These are phyloP conservation scores for Trametes punicea DNA, from an alignment of 768 basidiomycete genomes.

Conservation along the genomic window DNA sequence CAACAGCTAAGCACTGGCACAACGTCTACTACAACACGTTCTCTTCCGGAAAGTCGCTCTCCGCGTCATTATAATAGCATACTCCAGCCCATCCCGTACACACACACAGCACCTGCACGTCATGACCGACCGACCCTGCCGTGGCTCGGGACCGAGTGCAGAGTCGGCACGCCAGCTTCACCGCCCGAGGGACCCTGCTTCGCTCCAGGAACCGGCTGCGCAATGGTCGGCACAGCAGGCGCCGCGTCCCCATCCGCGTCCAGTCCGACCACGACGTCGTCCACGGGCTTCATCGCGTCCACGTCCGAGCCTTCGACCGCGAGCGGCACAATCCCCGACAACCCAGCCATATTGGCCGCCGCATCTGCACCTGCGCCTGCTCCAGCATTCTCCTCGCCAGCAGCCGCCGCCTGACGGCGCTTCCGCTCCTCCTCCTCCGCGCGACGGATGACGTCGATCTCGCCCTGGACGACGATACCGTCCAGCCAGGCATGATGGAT, in stretches of 20 bases:
- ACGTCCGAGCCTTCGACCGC: constrained; percentile 31
- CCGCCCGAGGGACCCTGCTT: constrained; percentile 14
- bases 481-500: constrained; percentile 86
- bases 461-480: constrained; percentile 82
- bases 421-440: constrained; percentile 52
- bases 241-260: constrained; percentile 12
- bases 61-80: background rate
- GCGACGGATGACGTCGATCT: constrained; percentile 74
- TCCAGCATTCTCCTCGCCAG: constrained; percentile 36
- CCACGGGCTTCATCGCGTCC: constrained; percentile 78
- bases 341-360: constrained; percentile 15
- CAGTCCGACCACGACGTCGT: constrained; percentile 36
- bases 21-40: background rate
- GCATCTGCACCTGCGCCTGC: constrained; percentile 14
- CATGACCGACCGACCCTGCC: constrained; percentile 15
- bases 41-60: background rate
- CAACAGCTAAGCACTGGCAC: background rate
- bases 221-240: constrained; percentile 23
- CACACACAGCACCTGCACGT: background rate
- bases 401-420: constrained; percentile 26
- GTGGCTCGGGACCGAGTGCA: constrained; percentile 21
- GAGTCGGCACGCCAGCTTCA: constrained; percentile 19
- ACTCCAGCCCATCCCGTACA: background rate
- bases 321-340: background rate
- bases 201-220: constrained; percentile 22